Conservation (phyloP, 306 rosid genomes). For the Ormosia emarginata region DNA sequence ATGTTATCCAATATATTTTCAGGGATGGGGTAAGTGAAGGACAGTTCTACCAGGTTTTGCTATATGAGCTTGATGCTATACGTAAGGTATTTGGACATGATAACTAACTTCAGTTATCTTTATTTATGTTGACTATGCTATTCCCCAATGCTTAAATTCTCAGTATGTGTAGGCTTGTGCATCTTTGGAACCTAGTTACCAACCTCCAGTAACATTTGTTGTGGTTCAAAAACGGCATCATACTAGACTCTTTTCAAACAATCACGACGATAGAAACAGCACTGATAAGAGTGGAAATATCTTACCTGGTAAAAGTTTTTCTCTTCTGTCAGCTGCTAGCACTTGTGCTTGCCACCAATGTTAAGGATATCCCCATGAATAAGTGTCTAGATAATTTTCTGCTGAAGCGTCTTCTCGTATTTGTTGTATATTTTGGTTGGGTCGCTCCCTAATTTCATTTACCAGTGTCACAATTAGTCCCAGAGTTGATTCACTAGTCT, state of each 20-base stretch:
- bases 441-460: not conserved
- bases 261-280: constrained; percentile 57
- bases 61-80: constrained; percentile 73
- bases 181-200: constrained; percentile 85
- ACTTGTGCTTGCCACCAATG: not conserved
- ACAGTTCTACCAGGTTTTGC: constrained; percentile 77
- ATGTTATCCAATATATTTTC: not conserved
- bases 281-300: constrained; percentile 71
- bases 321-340: not conserved
- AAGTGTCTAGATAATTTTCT: not conserved
- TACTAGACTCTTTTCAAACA: constrained; percentile 75
- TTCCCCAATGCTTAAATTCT: not conserved
- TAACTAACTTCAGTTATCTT: not conserved
- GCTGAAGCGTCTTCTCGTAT: not conserved
- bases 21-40: constrained; percentile 80
- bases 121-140: not conserved
- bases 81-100: constrained; percentile 44
- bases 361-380: not conserved
- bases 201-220: constrained; percentile 85
- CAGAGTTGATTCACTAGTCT: not conserved
- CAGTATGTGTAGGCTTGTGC: constrained; percentile 60
- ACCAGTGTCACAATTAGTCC: not conserved
- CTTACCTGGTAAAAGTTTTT: constrained; percentile 52
- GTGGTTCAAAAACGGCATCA: constrained; percentile 93
- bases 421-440: not conserved